Evolutionary conservation across 2,329 filamentous ascomycete species (phyloP).

Genomic region (Daldinia eschscholtzii): DNA sequence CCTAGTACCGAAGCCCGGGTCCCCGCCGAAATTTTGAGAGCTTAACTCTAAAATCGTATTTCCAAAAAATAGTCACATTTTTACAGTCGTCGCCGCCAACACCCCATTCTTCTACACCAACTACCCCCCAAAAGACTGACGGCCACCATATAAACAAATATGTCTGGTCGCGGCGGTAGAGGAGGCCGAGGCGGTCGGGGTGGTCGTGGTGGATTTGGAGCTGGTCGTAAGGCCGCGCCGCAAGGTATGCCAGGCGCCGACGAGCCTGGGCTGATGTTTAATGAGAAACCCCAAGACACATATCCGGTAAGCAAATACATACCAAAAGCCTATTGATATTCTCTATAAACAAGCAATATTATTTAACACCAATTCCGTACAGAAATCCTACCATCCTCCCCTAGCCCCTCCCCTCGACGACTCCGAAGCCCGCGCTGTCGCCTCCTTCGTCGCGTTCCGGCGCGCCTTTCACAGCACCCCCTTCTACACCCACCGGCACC

Average conservation of each 20-base stretch:
- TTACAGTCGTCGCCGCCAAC: background rate
- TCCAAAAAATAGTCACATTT: background rate
- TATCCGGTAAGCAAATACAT: conserved; percentile 62
- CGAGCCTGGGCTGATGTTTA: conserved; percentile 62
- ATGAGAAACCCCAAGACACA: conserved; percentile 69
- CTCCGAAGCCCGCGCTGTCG: conserved; percentile 62
- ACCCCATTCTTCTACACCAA: background rate
- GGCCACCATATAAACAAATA: conserved; percentile 46
- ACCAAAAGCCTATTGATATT: background rate
- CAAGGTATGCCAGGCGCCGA: conserved; percentile 65
- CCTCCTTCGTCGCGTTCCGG: conserved; percentile 67
- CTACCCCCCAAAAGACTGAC: background rate
- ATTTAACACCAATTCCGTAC: conserved; percentile 46
- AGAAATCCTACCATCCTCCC: conserved; percentile 65
- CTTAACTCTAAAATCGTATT: conserved; percentile 14
- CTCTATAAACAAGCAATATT: background rate
- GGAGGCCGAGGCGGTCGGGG: conserved; percentile 64
- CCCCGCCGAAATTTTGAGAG: conserved; percentile 46
- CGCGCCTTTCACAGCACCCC: conserved; percentile 67
- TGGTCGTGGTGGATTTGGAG: conserved; percentile 62
- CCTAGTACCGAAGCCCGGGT: conserved; percentile 2
- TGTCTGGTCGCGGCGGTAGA: conserved; percentile 67
- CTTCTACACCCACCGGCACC: conserved; percentile 68
- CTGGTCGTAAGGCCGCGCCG: conserved; percentile 58
- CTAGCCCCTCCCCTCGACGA: conserved; percentile 58